Base-by-base conservation (phyloP, 768 basidiomycete species). In the Russula ochroleuca region DNA sequence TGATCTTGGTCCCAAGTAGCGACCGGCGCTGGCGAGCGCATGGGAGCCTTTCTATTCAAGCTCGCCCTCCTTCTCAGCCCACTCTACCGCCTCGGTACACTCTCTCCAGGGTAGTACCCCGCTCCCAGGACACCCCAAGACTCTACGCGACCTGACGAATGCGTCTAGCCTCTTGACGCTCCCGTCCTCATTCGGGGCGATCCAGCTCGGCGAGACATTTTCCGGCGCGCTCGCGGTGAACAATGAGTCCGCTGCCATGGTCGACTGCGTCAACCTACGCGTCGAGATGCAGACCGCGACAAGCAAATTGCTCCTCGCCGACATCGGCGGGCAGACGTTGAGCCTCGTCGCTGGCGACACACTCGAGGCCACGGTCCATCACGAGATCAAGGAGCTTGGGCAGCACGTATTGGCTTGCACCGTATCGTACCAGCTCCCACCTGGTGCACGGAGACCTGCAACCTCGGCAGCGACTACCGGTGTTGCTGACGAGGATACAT, bases 311-410 rank as follows among this genome's bases (percentile, higher is more conserved):
- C 71, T 80, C 15, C 75, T 88, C 25, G 81, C 80, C 17, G 90
- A 89, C 69, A 80, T 85, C 52, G 88, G 88, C 5, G 85, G 84
- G 4, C 64, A 76, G 10, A 78, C 78, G 2, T 73, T 78, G 41
- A 74, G 71, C 25, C 75, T 96, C 54, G 59, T 72, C 0, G 78
- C 80, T 2, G 83, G 85, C 25, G 83, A 85, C 69, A 83, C 83
- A 0, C 69, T 91, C 37, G 87, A 92, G 71, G 76, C 79, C 48
- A 76, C 90, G 17, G 86, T 93, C 1, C 79, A 85, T 64, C 90
- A 92, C 70, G 95, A 98, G 76, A 90, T 97, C 68, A 97, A 97
- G 75, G 94, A 98, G 71, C 79, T 96, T 21, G 94, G 93, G 0
- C 86, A 92, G 71, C 94, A 96, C 73, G 90, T 95, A 13, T 77